phyloP scores from a whole-genome alignment of 2,329 filamentous ascomycete species.

The Rutstroemia sp. region DNA sequence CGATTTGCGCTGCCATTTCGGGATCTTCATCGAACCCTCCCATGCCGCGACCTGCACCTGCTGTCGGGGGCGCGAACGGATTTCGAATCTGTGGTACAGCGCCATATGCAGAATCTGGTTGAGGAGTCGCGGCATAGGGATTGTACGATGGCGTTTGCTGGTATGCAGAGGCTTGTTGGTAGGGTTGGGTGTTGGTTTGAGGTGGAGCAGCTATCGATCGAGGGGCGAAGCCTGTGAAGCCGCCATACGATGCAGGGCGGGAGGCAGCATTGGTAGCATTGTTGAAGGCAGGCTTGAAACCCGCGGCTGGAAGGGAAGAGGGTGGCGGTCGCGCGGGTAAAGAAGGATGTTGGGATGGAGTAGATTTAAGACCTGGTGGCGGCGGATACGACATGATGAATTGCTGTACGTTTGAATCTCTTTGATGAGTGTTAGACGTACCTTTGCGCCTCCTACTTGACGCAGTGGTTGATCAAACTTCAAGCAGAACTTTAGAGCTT shows the following conservation, averaged over 20 bases:
- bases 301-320: constrained; percentile 29
- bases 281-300: constrained; percentile 21
- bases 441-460: constrained; percentile 27
- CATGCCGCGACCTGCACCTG: constrained; percentile 31
- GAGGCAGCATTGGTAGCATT: constrained; percentile 17
- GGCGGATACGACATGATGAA: constrained; percentile 82
- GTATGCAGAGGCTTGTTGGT: constrained; percentile 19
- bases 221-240: constrained; percentile 51
- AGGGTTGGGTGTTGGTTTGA: constrained; percentile 16
- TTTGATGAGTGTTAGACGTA: constrained; percentile 29
- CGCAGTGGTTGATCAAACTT: constrained; percentile 15
- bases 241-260: constrained; percentile 15
- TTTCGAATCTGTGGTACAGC: constrained; percentile 67
- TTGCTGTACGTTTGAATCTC: constrained; percentile 27
- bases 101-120: constrained; percentile 35
- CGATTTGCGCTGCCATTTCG: constrained; percentile 84
- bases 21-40: constrained; percentile 51
- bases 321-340: constrained; percentile 74
- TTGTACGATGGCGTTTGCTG: constrained; percentile 19
- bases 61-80: constrained; percentile 64
- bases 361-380: constrained; percentile 63
- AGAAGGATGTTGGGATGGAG: constrained; percentile 46
- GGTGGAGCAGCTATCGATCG: constrained; percentile 44
- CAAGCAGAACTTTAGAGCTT: neutral
- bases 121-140: constrained; percentile 17